Base-by-base conservation (phyloP, 2,329 filamentous ascomycete species). In the Coniochaeta hoffmannii region DNA sequence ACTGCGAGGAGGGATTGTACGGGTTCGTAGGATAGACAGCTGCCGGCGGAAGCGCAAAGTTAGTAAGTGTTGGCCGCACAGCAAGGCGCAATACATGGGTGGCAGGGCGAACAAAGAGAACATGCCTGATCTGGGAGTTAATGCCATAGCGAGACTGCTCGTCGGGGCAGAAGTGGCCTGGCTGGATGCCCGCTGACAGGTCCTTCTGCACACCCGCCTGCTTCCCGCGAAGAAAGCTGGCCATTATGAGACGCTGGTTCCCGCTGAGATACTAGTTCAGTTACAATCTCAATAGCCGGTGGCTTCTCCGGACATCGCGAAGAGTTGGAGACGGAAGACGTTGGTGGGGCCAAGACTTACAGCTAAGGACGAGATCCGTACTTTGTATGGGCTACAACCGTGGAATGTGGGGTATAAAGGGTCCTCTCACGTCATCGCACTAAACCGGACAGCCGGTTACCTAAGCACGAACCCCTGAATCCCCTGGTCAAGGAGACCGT, bases 171-270 rank as follows among this genome's bases (percentile, higher is more conserved):
- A 97, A 96, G 14, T 89, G 75, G 59, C 90, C 88, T 35, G 90
- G 82, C 17, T 83, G 78, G 60, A 97, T 84, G 62, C 87, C 88
- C 17, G 86, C 85, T 53, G 92, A 96, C 62, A 99, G 81, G 74
- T 97, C 94, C 72, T 87, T 89, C 69, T 91, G 88, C 64, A 99
- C 88, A 66, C 94, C 94, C 56, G 90, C 84, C 79, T 97, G 94
- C 79, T 96, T 97, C 64, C 89, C 88, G 69, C 94, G 82, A 60
- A 99, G 76, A 69, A 97, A 93, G 64, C 88, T 84, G 55, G 92
- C 85, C 92, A 97, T 97, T 3, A 50, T 59, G 56, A 31, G 32
- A 34, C 32, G 10, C 41, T 12, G 41, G 22, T 3, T 14, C 4
- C 41, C 15, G 22, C 26, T 46, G 41, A n/a, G n/a, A n/a, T n/a